Evolutionary conservation across 2,329 filamentous ascomycete genomes (phyloP).

Genomic region (Graphilbum ipis-grandicollis): DNA sequence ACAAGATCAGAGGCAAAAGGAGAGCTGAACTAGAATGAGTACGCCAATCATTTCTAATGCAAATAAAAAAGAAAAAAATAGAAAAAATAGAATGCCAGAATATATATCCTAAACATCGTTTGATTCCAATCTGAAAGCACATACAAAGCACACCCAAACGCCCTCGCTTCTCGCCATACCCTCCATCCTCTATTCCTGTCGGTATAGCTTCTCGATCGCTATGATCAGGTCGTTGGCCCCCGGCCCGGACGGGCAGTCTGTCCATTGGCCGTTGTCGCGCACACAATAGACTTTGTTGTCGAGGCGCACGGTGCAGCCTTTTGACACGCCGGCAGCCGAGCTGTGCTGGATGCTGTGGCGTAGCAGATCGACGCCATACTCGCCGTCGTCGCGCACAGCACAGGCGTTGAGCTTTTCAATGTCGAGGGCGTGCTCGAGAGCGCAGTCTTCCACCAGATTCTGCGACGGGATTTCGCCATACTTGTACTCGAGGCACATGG

Average conservation of each 20-base stretch:
- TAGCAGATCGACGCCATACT: slow-evolving; percentile 49
- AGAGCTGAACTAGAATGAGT: too few species aligned
- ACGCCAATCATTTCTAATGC: too few species aligned
- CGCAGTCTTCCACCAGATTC: slow-evolving; percentile 69
- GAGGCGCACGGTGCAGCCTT: slow-evolving; percentile 65
- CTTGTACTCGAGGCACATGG: slow-evolving; percentile 69
- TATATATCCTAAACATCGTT: too few species aligned
- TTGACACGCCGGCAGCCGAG: slow-evolving; percentile 44
- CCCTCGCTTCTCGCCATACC: neutral
- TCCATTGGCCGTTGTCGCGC: slow-evolving; percentile 63
- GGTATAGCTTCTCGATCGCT: slow-evolving; percentile 57
- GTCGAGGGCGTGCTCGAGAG: slow-evolving; percentile 77
- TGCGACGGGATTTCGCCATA: slow-evolving; percentile 64
- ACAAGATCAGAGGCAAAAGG: neutral
- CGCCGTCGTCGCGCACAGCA: slow-evolving; percentile 58
- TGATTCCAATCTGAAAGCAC: too few species aligned
- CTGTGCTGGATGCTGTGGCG: slow-evolving; percentile 49
- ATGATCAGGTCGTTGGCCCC: slow-evolving; percentile 55
- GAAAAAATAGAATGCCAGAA: too few species aligned
- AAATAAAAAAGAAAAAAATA: too few species aligned
- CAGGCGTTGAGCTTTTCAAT: slow-evolving; percentile 71
- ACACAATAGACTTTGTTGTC: slow-evolving; percentile 72
- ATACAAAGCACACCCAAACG: neutral
- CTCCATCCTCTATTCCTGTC: slow-evolving; percentile 1
- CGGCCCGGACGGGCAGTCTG: slow-evolving; percentile 53